These are phyloP conservation scores for Phoenix roebelenii DNA, from an alignment of 176 grass and related monocot species.

Conservation along the genomic window DNA sequence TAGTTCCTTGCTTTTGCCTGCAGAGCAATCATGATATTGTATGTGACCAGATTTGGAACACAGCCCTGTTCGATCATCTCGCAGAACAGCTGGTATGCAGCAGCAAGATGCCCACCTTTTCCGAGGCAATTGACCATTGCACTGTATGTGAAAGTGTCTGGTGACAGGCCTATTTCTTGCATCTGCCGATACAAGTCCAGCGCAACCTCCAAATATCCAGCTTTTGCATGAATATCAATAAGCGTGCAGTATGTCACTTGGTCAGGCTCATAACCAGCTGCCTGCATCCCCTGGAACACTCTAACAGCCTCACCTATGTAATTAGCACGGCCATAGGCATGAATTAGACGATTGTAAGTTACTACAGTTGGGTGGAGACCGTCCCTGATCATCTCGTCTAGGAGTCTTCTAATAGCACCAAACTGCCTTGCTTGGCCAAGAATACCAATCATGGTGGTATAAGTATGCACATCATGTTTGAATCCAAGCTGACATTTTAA, in stretches of 20 bases:
- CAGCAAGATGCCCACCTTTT: constrained; percentile 71
- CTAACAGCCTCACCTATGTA: constrained; percentile 68
- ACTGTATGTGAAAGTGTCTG: constrained; percentile 92
- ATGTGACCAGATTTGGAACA: constrained; percentile 85
- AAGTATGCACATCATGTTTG: constrained; percentile 89
- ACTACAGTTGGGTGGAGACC: constrained; percentile 79
- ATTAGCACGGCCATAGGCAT: constrained; percentile 85
- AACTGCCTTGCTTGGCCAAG: constrained; percentile 85
- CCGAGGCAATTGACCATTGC: constrained; percentile 97
- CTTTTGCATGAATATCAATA: constrained; percentile 96
- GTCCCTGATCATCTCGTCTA: constrained; percentile 66
- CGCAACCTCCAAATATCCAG: constrained; percentile 69
- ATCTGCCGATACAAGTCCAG: constrained; percentile 74
- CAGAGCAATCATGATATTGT: constrained; percentile 89
- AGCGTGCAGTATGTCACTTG: constrained; percentile 83
- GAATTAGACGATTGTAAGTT: constrained; percentile 95
- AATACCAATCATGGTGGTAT: constrained; percentile 96
- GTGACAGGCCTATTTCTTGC: constrained; percentile 67
- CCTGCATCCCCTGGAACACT: constrained; percentile 86
- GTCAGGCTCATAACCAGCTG: constrained; percentile 57
- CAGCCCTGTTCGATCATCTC: constrained; percentile 92
- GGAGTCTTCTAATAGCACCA: constrained; percentile 60
- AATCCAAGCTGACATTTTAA: constrained; percentile 79
- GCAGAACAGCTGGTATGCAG: constrained; percentile 71
- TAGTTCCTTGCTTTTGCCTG: constrained; percentile 95